Evolutionary conservation across 1,139 yeast species (phyloP).

Genomic region (Pichia sp.): DNA sequence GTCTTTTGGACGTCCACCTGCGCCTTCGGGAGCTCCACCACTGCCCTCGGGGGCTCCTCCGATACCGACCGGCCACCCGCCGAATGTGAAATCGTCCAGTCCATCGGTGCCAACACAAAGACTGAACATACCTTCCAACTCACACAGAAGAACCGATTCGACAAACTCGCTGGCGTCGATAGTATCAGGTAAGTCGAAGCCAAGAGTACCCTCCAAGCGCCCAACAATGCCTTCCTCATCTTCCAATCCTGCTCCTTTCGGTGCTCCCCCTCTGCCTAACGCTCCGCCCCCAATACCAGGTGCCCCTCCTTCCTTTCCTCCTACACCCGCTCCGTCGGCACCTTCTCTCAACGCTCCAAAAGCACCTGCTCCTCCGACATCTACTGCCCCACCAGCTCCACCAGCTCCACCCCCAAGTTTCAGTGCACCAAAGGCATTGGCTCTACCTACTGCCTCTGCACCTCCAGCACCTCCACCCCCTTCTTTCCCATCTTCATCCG

Average conservation of each 20-base stretch:
- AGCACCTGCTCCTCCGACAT: background rate
- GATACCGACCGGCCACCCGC: conserved; percentile 12
- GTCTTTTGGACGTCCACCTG: conserved; percentile 15
- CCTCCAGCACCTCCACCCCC: conserved; percentile 12
- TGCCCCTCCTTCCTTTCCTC: conserved; percentile 23
- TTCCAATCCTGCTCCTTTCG: conserved; percentile 8
- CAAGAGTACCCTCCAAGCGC: conserved; percentile 34
- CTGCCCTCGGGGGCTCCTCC: conserved; percentile 13
- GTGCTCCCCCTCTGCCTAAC: conserved; percentile 24
- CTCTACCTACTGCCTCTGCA: conserved; percentile 12
- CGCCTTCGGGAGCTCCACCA: conserved; percentile 18
- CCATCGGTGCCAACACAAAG: conserved; percentile 9
- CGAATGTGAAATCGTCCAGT: conserved; percentile 19
- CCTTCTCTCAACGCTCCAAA: conserved; percentile 5
- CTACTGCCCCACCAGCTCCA: background rate
- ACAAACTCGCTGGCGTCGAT: conserved; percentile 6
- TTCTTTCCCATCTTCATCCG: conserved; percentile 10
- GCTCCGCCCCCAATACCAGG: conserved; percentile 43
- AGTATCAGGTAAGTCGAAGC: conserved; percentile 22
- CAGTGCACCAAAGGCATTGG: conserved; percentile 3
- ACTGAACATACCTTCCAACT: background rate
- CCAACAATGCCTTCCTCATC: conserved; percentile 23
- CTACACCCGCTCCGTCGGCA: conserved; percentile 21
- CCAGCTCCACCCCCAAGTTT: conserved; percentile 13
- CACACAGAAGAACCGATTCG: conserved; percentile 10